Conservation (phyloP, 768 basidiomycete genomes). For the Leucosporidium scottii region DNA sequence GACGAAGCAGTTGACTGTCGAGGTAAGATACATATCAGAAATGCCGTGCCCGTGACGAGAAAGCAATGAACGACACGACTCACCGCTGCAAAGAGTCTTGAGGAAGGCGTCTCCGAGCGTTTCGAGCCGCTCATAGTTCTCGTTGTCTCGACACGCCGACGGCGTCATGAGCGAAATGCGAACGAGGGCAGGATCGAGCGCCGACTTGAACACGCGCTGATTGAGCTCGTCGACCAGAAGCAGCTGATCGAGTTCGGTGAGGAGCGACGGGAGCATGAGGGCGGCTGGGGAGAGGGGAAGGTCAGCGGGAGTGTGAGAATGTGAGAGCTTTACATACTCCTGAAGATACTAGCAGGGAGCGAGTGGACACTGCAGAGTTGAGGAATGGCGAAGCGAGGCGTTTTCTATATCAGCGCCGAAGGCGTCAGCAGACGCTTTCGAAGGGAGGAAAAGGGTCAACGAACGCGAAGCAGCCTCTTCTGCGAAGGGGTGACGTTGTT, state of each 20-base stretch:
- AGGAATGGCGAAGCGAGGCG: conserved; percentile 45
- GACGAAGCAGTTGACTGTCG: conserved; percentile 66
- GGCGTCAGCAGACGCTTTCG: not conserved
- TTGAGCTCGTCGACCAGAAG: conserved; percentile 74
- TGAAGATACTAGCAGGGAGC: conserved; percentile 59
- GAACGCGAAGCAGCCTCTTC: conserved; percentile 11
- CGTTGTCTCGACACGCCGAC: conserved; percentile 60
- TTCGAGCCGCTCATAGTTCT: conserved; percentile 77
- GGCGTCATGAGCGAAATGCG: conserved; percentile 63
- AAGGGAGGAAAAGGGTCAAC: not conserved
- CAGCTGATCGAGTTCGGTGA: conserved; percentile 62
- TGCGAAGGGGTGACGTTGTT: not conserved
- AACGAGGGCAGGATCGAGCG: conserved; percentile 57
- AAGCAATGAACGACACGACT: not conserved
- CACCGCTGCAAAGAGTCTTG: conserved; percentile 56
- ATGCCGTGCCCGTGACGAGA: too few species aligned
- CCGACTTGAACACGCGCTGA: conserved; percentile 56
- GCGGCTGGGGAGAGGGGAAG: conserved; percentile 55
- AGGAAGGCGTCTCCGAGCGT: conserved; percentile 80
- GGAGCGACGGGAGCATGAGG: conserved; percentile 66
- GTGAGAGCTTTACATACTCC: not conserved
- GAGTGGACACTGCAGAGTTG: conserved; percentile 51
- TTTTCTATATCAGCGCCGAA: conserved; percentile 44
- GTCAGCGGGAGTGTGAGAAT: not conserved
- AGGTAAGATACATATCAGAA: too few species aligned